Evolutionary conservation across 805 yeast species (phyloP).

Genomic region (Komagataella ulmi): DNA sequence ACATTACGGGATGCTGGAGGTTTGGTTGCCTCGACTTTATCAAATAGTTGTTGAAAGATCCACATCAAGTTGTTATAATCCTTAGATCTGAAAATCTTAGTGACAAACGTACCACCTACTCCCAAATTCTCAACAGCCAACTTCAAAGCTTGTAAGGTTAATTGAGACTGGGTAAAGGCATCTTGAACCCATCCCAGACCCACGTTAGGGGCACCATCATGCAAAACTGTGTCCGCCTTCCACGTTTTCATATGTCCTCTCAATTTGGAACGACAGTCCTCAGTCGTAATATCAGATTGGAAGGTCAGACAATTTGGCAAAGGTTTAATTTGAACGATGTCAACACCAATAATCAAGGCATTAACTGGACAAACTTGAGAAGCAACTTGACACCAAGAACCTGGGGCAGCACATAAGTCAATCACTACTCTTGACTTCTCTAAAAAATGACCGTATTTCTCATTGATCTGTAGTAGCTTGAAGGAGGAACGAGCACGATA

Average conservation of each 20-base stretch:
- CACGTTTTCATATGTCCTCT: conserved; percentile 96
- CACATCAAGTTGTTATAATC: conserved; percentile 95
- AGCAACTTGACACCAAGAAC: conserved; percentile 99
- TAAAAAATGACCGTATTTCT: conserved; percentile 89
- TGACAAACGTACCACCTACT: conserved; percentile 90
- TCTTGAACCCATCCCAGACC: conserved; percentile 99
- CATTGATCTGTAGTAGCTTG: conserved; percentile 88
- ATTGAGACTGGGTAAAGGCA: conserved; percentile 95
- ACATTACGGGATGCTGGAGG: conserved; percentile 99
- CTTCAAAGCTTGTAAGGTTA: conserved; percentile 85
- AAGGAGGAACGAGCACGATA: conserved; percentile 98
- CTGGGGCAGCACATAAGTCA: conserved; percentile 98
- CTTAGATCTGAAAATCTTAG: conserved; percentile 96
- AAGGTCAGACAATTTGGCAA: conserved; percentile 89
- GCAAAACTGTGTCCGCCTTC: conserved; percentile 96
- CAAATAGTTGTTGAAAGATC: conserved; percentile 94
- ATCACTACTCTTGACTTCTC: conserved; percentile 93
- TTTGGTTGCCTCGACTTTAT: conserved; percentile 95
- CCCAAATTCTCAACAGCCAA: conserved; percentile 87
- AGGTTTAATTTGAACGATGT: conserved; percentile 94
- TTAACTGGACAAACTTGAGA: conserved; percentile 85
- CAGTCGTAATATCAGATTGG: conserved; percentile 95
- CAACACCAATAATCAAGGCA: conserved; percentile 95
- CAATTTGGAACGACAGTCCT: conserved; percentile 88
- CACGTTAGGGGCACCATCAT: conserved; percentile 99